phyloP scores from a whole-genome alignment of 306 rosid genomes.

The Vigna radiata region DNA sequence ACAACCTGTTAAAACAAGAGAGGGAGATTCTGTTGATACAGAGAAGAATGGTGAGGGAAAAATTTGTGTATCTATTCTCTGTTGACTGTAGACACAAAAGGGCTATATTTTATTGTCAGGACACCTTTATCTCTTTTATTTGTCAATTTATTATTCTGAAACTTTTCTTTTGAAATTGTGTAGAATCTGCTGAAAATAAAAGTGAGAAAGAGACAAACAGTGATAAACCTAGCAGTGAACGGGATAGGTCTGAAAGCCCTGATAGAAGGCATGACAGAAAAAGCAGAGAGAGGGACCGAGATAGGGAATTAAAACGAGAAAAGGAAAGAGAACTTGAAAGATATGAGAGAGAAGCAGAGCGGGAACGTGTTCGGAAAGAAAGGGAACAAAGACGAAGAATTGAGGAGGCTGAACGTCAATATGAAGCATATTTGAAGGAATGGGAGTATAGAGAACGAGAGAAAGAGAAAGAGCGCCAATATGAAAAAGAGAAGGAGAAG shows the following conservation, averaged over 20 bases:
- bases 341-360: conserved; percentile 96
- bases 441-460: conserved; percentile 99
- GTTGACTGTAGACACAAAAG: conserved; percentile 13
- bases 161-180: conserved; percentile 42
- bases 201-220: conserved; percentile 69
- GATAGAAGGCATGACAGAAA: conserved; percentile 90
- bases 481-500: conserved; percentile 94
- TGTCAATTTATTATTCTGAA: conserved; percentile 24
- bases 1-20: conserved; percentile 69
- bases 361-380: conserved; percentile 93
- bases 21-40: conserved; percentile 72
- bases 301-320: conserved; percentile 85
- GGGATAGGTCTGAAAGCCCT: conserved; percentile 83
- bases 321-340: conserved; percentile 97
- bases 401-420: conserved; percentile 91
- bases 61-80: conserved; percentile 34
- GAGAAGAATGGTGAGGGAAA: conserved; percentile 71
- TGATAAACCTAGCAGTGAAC: conserved; percentile 74
- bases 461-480: conserved; percentile 87
- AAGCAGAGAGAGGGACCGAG: conserved; percentile 88
- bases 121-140: not conserved
- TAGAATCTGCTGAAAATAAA: conserved; percentile 78
- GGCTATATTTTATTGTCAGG: not conserved
- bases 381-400: conserved; percentile 91
- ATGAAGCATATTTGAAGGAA: conserved; percentile 84